Base-by-base conservation (phyloP, 176 grass and related monocot species). In the Bromus sterilis region DNA sequence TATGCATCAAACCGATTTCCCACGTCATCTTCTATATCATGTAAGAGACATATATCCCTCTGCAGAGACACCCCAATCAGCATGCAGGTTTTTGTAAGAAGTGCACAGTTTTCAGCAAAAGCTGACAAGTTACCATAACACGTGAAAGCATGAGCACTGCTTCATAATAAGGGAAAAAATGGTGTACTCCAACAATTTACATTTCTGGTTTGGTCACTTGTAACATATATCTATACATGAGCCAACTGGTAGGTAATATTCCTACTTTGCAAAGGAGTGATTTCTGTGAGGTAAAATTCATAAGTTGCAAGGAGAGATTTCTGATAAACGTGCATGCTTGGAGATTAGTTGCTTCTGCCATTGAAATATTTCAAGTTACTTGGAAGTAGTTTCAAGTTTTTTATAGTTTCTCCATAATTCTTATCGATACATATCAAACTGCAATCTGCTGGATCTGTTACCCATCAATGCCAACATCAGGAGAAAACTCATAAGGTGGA, bases 11-110 rank as follows among this genome's bases (percentile, higher is more conserved):
- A 80, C 69, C 88, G 84, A 74, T 89, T 95, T 60, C 72, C 82
- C 30, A 91, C 80, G 37, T 90, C 80, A 86, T 80, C 89, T 69
- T 99, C 96, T 86, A 99, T 99, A 79, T 86, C 90, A 43, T 99
- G 96, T 69, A 99, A 44, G 78, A 99, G 89, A 26, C 87, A 84
- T 83, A 93, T 87, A 78, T 98, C 96, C 73, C 86, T 95, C 93
- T 98, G 93, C 66, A 88, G 31, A 56, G 58, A 74, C 7, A 87
- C 6, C 6, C 16, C 36, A 56, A 39, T 41, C 36, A 77, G 71
- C 58, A 48, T 55, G 24, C 29, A 65, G 5, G 26, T 77, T 60
- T 39, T n/a, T 46, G 11, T 44, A 76, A 60, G 43, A 70, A 24
- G 46, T 18, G 9, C 18, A 53, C 49, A 9, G 49, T 53, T 53